Base-by-base conservation (phyloP, 768 basidiomycete genomes). In the Hydnum rufescens region DNA sequence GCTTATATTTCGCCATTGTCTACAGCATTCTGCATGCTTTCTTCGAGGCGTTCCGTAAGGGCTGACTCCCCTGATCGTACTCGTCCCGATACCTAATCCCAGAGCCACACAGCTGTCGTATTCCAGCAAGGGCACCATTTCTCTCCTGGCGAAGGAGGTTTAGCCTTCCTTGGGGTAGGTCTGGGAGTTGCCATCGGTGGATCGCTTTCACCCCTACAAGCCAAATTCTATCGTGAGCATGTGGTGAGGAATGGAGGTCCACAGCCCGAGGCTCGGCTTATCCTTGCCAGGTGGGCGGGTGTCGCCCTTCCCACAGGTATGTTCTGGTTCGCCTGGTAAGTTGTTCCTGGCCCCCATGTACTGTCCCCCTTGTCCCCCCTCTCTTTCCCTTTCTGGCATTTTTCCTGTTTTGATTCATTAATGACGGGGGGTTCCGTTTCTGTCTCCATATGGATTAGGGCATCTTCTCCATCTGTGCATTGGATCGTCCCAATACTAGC, bases 251-350 rank as follows among this genome's bases (percentile, higher is more conserved):
- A 60, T 0, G 74, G 75, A 3, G 64, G 66, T 26, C 74, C 76
- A 5, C 71, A 74, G 0, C 80, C 78, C 19, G 78, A 82, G 67
- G 74, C 73, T 70, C 71, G 78, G n/a, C 62, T 82, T 53, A 75
- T 77, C 56, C 68, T 73, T 59, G 72, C 73, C 34, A 74, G 76
- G 58, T 42, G 74, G 22, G 77, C 75, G 18, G 74, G 68, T 1
- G 54, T 75, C 1, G 60, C 75, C 42, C 61, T 74, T 29, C 78
- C 78, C 1, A 63, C 74, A 47, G 76, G 78, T 1, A 63, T 80
- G 5, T 77, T 78, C 67, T 77, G 74, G 74, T 79, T 80, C 62
- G 76, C 78, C 39, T 79, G 77, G 77, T n/a, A n/a, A n/a, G n/a
- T n/a, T n/a, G n/a, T 71, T 58, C 18, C 26, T 30, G 29, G 53